Conservation (phyloP, 2,329 filamentous ascomycete genomes). For the Phoma sp. region DNA sequence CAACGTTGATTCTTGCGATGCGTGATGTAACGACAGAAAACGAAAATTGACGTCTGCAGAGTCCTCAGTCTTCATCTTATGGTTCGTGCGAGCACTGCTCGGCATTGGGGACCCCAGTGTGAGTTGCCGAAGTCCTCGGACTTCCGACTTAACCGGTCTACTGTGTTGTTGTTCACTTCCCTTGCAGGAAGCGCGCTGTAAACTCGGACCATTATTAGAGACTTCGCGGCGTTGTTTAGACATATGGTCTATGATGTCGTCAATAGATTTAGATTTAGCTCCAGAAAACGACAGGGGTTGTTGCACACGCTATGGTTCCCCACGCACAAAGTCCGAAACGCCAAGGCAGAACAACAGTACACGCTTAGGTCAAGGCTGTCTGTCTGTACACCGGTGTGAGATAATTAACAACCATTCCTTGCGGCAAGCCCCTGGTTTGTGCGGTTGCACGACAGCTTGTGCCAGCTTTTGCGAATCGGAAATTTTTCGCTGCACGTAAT, state of each 20-base stretch:
- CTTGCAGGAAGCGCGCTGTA: not conserved
- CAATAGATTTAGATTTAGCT: conserved; percentile 19
- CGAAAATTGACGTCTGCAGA: conserved; percentile 1
- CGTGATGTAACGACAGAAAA: conserved; percentile 10
- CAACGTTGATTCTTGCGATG: conserved; percentile 1
- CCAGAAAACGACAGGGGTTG: conserved; percentile 11
- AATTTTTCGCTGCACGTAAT: not conserved
- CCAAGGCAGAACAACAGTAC: conserved; percentile 24
- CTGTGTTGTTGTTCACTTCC: conserved; percentile 14
- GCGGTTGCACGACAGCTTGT: conserved; percentile 2
- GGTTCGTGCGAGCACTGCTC: conserved; percentile 15
- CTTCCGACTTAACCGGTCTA: conserved; percentile 10
- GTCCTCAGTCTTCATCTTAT: conserved; percentile 24
- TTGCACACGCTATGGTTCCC: conserved; percentile 38
- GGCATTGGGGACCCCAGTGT: conserved; percentile 30
- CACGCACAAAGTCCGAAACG: conserved; percentile 33
- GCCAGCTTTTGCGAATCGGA: not conserved
- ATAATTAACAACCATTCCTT: not conserved
- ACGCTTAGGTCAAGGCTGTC: conserved; percentile 17
- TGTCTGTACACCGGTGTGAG: conserved; percentile 10
- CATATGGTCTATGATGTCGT: conserved; percentile 22
- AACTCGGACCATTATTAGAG: conserved; percentile 21
- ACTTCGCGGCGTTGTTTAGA: conserved; percentile 21
- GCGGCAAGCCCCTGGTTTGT: not conserved
- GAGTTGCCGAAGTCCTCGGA: conserved; percentile 28